Evolutionary conservation across 2,329 filamentous ascomycete genomes (phyloP).

Genomic region (Colletotrichum sp.): DNA sequence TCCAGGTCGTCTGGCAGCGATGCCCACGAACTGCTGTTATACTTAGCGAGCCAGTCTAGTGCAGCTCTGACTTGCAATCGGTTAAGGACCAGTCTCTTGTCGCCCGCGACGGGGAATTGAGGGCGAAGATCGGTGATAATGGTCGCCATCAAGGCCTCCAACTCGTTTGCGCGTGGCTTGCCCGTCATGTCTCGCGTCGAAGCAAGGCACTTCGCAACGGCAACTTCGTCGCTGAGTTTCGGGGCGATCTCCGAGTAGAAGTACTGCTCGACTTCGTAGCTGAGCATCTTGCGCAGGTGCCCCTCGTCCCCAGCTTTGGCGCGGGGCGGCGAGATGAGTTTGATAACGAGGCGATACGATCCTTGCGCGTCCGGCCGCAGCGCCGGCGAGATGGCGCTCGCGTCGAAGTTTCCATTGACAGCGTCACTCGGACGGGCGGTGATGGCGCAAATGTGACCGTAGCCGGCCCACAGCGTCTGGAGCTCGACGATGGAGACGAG

Average conservation of each 20-base stretch:
- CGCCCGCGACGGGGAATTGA: constrained; percentile 60
- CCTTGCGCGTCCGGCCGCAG: constrained; percentile 18
- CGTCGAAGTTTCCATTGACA: neutral
- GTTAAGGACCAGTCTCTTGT: constrained; percentile 53
- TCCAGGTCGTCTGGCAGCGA: constrained; percentile 31
- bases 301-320: constrained; percentile 54
- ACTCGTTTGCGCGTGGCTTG: constrained; percentile 31
- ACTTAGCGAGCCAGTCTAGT: constrained; percentile 66
- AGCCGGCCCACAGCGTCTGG: constrained; percentile 56
- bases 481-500: constrained; percentile 41
- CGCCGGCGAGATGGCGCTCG: constrained; percentile 15
- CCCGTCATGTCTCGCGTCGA: constrained; percentile 40
- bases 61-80: constrained; percentile 55
- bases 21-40: constrained; percentile 62
- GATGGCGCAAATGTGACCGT: constrained; percentile 61
- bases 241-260: constrained; percentile 66
- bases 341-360: constrained; percentile 55
- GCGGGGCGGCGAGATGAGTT: constrained; percentile 61
- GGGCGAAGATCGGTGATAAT: constrained; percentile 61
- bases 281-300: constrained; percentile 68
- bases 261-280: constrained; percentile 70
- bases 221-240: constrained; percentile 43
- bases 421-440: constrained; percentile 38
- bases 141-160: constrained; percentile 52
- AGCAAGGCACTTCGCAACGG: constrained; percentile 55